Base-by-base conservation (phyloP, 2,329 filamentous ascomycete species). In the Xylaria sp. region DNA sequence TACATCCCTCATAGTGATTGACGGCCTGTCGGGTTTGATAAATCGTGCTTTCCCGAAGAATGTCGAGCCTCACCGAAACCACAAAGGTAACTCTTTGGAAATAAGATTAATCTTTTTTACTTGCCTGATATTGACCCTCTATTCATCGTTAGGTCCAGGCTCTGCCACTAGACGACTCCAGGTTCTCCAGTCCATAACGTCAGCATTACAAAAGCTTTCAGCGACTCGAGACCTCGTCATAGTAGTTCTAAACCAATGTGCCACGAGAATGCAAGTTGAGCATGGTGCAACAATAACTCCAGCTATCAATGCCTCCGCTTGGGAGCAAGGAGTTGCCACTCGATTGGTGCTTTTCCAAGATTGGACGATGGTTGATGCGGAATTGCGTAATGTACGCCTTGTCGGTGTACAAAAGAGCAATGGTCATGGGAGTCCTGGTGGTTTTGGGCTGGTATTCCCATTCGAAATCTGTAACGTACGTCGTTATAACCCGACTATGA, bases 331-430 rank as follows among this genome's bases (percentile, higher is more conserved):
- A 39, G 84, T 97, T 46, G 88, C 89, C 70, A 92, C 89, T 51
- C 87, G 94, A 63, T 79, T 97, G 70, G 91, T 91, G 28, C 80
- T 97, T 41, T 97, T 96, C 79, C 87, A 92, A 75, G 93, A 97
- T 81, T 94, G 89, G 87, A 86, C 84, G 70, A 88, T 85, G 81
- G 80, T 82, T 62, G 80, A 81, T 52, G 81, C 81, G 54, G 80
- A 79, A 20, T 81, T 83, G 28, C 83, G 84, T 69, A 84, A 85
- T 73, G 80, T 88, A 52, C 85, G 88, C 66, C 84, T 92, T 73
- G 88, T 86, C 12, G 90, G 89, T 59, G 81, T 93, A 12, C 86
- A 92, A 76, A 93, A 92, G 79, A 79, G 87, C 46, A 86, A 88
- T 72, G 90, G 90, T 8, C 87, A 84, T 74, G 75, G 76, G 1